phyloP scores from a whole-genome alignment of 2,329 filamentous ascomycete species.

The Leptosphaerulina australis region DNA sequence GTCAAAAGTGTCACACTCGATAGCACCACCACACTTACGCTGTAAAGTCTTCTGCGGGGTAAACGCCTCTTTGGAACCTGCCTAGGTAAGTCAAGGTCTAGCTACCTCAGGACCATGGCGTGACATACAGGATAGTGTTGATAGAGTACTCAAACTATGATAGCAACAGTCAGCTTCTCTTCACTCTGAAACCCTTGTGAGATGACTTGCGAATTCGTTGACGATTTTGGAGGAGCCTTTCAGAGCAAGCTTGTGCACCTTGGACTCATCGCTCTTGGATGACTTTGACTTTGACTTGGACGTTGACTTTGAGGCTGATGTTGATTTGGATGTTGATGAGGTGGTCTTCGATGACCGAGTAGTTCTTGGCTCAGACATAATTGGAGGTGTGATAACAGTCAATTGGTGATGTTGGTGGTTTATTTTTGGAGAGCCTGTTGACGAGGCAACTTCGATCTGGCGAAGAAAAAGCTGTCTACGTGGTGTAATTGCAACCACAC shows the following conservation, averaged over 20 bases:
- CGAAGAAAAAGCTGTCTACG: no score
- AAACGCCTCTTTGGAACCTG: slow-evolving; percentile 81
- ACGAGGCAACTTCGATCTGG: slow-evolving; percentile 36
- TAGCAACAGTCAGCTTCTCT: slow-evolving; percentile 18
- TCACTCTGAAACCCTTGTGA: not conserved
- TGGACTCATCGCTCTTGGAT: slow-evolving; percentile 71
- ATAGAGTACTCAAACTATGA: slow-evolving; percentile 93
- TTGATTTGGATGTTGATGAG: slow-evolving; percentile 9
- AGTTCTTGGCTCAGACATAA: slow-evolving; percentile 42
- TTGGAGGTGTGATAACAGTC: slow-evolving; percentile 12
- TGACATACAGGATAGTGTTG: slow-evolving; percentile 84
- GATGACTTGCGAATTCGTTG: slow-evolving; percentile 82
- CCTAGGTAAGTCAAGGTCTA: slow-evolving; percentile 25
- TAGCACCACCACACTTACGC: slow-evolving; percentile 63
- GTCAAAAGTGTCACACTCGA: slow-evolving; percentile 21
- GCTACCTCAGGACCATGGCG: not conserved
- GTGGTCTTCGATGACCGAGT: slow-evolving; percentile 22
- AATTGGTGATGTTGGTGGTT: slow-evolving; percentile 6
- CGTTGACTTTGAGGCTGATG: slow-evolving; percentile 13
- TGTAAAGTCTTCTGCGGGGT: slow-evolving; percentile 96
- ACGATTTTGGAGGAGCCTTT: slow-evolving; percentile 87
- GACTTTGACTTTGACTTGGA: slow-evolving; percentile 40
- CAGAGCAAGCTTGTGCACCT: slow-evolving; percentile 91
- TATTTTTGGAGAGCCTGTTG: slow-evolving; percentile 42
- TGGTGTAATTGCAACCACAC: not conserved